Evolutionary conservation across 1,284 basidiomycete genomes (phyloP).

Genomic region (Pseudomicrostroma phylloplanum): DNA sequence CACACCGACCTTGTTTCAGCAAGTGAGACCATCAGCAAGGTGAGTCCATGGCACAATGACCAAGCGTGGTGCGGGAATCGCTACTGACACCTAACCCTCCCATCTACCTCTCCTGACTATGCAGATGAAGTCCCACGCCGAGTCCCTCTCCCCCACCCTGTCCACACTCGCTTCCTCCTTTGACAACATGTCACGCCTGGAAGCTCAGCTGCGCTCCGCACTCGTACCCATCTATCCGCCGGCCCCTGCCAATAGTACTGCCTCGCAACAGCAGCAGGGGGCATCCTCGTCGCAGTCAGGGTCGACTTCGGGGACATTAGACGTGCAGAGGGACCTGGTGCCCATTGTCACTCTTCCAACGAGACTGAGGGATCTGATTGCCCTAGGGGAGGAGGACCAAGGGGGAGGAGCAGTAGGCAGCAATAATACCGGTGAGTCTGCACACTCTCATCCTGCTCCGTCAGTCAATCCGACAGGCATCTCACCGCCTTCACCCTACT

Average conservation of each 20-base stretch:
- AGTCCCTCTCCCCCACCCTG: constrained; percentile 16
- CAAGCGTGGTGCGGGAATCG: not conserved
- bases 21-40: constrained; percentile 78
- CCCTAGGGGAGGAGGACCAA: constrained; percentile 3
- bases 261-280: not conserved
- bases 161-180: not conserved
- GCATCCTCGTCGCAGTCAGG: not conserved
- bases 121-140: constrained; percentile 30
- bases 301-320: not conserved
- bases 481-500: too few species aligned
- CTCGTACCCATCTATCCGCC: too few species aligned
- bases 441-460: not conserved
- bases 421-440: not conserved
- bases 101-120: not conserved
- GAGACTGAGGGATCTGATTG: constrained; percentile 26
- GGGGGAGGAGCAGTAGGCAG: constrained; percentile 11
- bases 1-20: constrained; percentile 88
- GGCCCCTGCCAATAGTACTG: too few species aligned
- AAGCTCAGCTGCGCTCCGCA: constrained; percentile 4
- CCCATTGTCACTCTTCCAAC: constrained; percentile 32
- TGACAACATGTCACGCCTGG: constrained; percentile 21
- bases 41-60: constrained; percentile 52
- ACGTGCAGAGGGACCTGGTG: constrained; percentile 19
- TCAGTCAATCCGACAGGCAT: not conserved
- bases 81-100: not conserved